Evolutionary conservation across 441 rosid genomes (phyloP).

Genomic region (Gossypium gossypioides): DNA sequence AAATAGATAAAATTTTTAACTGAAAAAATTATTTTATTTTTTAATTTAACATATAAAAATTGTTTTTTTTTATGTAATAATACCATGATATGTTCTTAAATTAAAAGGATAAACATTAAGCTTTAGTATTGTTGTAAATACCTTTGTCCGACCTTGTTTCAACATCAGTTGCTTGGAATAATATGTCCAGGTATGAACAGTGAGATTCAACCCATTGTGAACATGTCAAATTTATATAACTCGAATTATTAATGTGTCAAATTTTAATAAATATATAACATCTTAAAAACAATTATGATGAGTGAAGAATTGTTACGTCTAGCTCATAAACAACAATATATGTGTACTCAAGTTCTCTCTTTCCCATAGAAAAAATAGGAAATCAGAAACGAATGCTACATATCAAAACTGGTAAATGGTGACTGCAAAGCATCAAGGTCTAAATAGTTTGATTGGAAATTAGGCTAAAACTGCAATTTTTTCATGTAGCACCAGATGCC

Average conservation of each 20-base stretch:
- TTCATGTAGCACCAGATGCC: constrained; percentile 19
- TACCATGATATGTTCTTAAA: not conserved
- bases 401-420: not conserved
- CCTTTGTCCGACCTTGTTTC: not conserved
- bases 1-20: too few relatives aligned
- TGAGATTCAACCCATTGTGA: not conserved
- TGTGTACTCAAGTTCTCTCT: not conserved
- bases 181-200: not conserved
- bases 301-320: not conserved
- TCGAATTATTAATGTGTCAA: not conserved
- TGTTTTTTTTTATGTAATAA: too few relatives aligned
- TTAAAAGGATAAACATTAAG: not conserved
- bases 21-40: too few relatives aligned
- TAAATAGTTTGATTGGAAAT: not conserved
- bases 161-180: not conserved
- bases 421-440: not conserved
- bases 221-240: not conserved
- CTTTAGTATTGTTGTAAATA: not conserved
- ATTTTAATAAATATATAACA: not conserved
- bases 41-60: too few relatives aligned
- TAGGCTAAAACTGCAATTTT: not conserved
- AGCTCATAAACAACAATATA: not conserved
- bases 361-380: not conserved
- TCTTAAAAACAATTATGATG: not conserved
- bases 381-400: not conserved